Conservation (phyloP, 2,329 filamentous ascomycete species). For the Talaromyces sp. region DNA sequence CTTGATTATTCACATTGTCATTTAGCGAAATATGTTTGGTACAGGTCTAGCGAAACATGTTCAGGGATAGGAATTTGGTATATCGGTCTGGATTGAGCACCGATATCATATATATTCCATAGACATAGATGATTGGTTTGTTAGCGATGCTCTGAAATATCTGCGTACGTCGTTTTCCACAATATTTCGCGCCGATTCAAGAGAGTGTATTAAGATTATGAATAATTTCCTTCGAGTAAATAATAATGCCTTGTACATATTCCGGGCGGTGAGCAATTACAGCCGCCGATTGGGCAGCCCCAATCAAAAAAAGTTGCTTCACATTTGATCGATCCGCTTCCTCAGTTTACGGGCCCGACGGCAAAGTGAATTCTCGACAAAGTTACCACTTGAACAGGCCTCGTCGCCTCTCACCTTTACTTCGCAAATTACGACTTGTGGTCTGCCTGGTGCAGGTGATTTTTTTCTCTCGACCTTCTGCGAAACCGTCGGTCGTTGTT, state of each 20-base stretch:
- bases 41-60: neutral
- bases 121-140: conserved; percentile 2
- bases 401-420: conserved; percentile 11
- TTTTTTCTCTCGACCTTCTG: conserved; percentile 6
- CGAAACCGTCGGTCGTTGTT: neutral
- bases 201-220: too few species aligned
- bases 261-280: conserved; percentile 4
- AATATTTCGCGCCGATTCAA: too few species aligned
- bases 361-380: conserved; percentile 14
- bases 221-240: too few species aligned
- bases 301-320: conserved; percentile 17
- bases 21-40: neutral
- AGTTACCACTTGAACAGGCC: conserved; percentile 12
- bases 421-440: neutral
- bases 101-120: conserved; percentile 15
- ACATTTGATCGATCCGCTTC: neutral
- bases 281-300: conserved; percentile 16
- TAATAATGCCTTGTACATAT: neutral
- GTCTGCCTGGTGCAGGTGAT: conserved; percentile 41
- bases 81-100: conserved; percentile 10
- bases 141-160: neutral
- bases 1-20: conserved; percentile 22
- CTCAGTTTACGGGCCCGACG: conserved; percentile 7
- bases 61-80: neutral
- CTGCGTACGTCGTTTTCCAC: neutral